Conservation (phyloP, 352 stramenopile genomes). For the Thraustochytrium sp. region DNA sequence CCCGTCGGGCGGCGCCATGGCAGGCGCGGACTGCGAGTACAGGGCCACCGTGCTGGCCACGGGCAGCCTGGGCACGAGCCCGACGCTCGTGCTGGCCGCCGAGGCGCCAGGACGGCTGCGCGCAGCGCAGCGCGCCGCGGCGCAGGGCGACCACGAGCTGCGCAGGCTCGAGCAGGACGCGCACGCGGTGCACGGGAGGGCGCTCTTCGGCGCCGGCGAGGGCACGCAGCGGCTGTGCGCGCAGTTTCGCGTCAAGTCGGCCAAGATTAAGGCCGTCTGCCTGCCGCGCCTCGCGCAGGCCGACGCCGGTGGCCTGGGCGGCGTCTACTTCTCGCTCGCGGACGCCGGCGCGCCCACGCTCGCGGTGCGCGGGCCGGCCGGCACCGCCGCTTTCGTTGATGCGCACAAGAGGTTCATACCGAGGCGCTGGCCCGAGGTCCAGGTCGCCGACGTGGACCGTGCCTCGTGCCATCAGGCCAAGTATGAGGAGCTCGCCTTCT, state of each 20-base stretch:
- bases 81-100: not conserved
- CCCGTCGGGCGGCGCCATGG: not conserved
- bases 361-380: conserved; percentile 19
- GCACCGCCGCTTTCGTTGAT: not conserved
- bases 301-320: not conserved
- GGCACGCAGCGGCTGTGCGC: conserved; percentile 23
- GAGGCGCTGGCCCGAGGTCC: conserved; percentile 14
- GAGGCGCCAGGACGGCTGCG: not conserved
- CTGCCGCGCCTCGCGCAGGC: not conserved
- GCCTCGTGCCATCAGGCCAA: conserved; percentile 19
- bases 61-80: not conserved
- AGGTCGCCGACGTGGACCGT: not conserved
- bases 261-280: not conserved
- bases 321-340: conserved; percentile 11
- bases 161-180: not conserved
- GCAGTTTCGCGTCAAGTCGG: conserved; percentile 23
- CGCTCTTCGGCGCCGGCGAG: conserved; percentile 13
- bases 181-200: not conserved
- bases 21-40: not conserved
- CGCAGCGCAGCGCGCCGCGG: not conserved
- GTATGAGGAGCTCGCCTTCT: not conserved
- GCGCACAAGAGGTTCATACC: not conserved
- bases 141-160: not conserved
- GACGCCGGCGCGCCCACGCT: not conserved
- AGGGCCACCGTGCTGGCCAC: not conserved